Evolutionary conservation across 352 stramenopile genomes (phyloP), one percentile per base, ranked within the genome.

Genomic region (Phytophthora tubulina): DNA sequence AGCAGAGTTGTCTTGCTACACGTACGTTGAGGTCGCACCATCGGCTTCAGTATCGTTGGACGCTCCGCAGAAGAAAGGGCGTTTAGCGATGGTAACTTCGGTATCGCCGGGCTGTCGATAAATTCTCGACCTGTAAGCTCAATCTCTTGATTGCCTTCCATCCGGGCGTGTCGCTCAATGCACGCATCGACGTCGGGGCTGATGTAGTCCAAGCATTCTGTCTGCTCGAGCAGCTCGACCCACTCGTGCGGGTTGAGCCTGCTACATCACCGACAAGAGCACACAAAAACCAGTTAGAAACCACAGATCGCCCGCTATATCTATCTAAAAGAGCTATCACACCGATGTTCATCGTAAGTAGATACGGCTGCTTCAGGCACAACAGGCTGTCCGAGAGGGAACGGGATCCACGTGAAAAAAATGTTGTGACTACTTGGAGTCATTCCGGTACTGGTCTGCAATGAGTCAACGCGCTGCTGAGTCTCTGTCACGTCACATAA

Each of bases 121-220:
- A 94, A 94, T 49, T 94, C 87, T 42, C 68, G 62, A 1, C 87
- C 87, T 15, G 64, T 85, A 2, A 88, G 62, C 1, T 94, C 87
- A 0, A 94, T 73, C 11, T 94, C 87, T 77, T 91, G 76, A 45
- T 86, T 86, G 27, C 68, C 82, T 76, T 85, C 72, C 41, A 82
- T 62, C 9, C 61, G 57, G 6, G 41, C 69, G 6, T 91, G 73
- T 0, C 46, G 52, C 15, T 68, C 63, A 6, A 95, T 73, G 38
- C 72, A 90, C 4, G 62, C 44, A 3, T 83, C 70, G 15, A 95
- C 63, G 35, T 95, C 85, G 10, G 88, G 88, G 14, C 88, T 95
- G 48, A 90, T 66, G 56, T 95, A 95, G 36, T 92, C 80, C 3
- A 88, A 45, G 14, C 57, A 78, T 31, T 85, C 77, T 0, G 64